These are phyloP conservation scores for Acacia acuminata DNA, from an alignment of 306 rosid species.

Conservation along the genomic window DNA sequence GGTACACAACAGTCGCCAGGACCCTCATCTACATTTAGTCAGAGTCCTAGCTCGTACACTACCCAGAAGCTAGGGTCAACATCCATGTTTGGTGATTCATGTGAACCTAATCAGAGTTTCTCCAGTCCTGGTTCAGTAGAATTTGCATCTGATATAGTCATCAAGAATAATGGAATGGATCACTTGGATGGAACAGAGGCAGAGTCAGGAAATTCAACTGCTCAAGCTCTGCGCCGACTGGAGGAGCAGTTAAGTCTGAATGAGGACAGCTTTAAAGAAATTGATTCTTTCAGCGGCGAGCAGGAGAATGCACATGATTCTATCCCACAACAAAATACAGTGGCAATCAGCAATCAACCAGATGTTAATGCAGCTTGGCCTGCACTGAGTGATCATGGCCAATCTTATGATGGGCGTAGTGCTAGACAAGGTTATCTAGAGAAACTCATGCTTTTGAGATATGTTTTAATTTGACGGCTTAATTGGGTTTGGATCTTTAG, in stretches of 20 bases:
- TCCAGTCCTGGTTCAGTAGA: constrained; percentile 71
- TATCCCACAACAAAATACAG: constrained; percentile 37
- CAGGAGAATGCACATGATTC: constrained; percentile 41
- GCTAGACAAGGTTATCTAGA: constrained; percentile 54
- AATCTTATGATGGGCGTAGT: constrained; percentile 40
- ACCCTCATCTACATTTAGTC: constrained; percentile 54
- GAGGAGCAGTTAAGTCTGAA: constrained; percentile 79
- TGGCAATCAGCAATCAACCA: constrained; percentile 44
- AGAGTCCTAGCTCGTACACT: constrained; percentile 42
- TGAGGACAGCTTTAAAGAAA: constrained; percentile 49
- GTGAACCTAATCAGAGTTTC: constrained; percentile 60
- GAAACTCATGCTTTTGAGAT: constrained; percentile 20
- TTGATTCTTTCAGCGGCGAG: constrained; percentile 35
- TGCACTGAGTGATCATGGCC: constrained; percentile 47
- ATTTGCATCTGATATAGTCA: constrained; percentile 56
- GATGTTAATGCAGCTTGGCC: constrained; percentile 48
- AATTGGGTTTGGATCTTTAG: background rate
- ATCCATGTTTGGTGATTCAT: constrained; percentile 44
- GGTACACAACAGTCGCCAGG: constrained; percentile 47
- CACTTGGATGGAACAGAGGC: constrained; percentile 45
- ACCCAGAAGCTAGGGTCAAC: constrained; percentile 48
- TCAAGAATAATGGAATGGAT: constrained; percentile 40
- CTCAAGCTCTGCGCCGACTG: constrained; percentile 64
- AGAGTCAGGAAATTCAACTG: constrained; percentile 46
- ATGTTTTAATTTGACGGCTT: constrained; percentile 1